Conservation (phyloP, 2,329 filamentous ascomycete species). For the Claviceps sp. region DNA sequence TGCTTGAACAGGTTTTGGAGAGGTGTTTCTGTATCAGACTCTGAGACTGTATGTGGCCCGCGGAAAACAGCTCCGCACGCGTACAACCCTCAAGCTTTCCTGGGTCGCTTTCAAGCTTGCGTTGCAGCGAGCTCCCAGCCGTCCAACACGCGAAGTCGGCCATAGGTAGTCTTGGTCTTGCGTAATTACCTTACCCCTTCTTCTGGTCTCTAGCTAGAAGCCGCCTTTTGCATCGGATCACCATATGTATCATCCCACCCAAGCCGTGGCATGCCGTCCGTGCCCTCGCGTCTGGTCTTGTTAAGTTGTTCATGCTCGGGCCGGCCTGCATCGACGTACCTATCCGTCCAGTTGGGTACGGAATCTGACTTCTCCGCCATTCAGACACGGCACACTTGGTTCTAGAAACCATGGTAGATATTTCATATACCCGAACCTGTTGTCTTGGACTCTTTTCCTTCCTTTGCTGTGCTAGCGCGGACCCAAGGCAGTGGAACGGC, state of each 20-base stretch:
- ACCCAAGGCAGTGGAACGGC: conserved; percentile 3
- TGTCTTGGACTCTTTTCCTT: conserved; percentile 3
- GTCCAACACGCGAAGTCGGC: background rate
- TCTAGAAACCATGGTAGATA: background rate
- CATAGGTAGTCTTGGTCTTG: background rate
- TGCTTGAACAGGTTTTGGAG: background rate
- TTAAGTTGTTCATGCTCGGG: conserved; percentile 1
- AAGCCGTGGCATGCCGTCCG: conserved; percentile 3
- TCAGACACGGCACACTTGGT: background rate
- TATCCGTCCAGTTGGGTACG: background rate
- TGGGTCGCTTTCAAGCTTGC: background rate
- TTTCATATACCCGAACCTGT: background rate
- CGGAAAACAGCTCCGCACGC: background rate
- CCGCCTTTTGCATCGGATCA: conserved; percentile 1
- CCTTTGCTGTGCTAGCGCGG: background rate
- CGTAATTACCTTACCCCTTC: background rate
- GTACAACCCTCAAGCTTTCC: background rate
- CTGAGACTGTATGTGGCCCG: background rate
- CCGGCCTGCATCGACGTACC: background rate
- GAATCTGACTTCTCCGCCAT: background rate
- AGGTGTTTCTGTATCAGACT: background rate
- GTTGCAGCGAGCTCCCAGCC: background rate
- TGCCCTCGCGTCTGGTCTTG: conserved; percentile 4
- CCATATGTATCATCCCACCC: conserved; percentile 4
- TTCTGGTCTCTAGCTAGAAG: background rate